A percentile compares a stretch with the other conserved stretches of the same genome.
Conservation (phyloP, 352 stramenopile genomes). For the Phytophthora hybrid region DNA sequence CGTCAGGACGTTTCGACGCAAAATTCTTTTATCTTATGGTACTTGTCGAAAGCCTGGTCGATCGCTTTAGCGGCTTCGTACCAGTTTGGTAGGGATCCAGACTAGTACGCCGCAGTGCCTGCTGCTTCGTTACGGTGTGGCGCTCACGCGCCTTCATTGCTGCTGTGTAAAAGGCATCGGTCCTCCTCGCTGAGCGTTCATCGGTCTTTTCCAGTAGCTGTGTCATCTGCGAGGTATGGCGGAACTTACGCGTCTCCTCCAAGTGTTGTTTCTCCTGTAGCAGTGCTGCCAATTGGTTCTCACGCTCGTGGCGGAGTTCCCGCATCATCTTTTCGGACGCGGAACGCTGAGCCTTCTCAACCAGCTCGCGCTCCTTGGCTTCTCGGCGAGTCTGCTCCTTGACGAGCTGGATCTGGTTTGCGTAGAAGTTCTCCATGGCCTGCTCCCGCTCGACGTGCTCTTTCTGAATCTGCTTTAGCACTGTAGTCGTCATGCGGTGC, state of each 20-base stretch:
- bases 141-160: constrained; percentile 69
- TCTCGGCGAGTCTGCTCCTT: constrained; percentile 71
- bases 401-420: constrained; percentile 73
- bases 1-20: constrained; percentile 16
- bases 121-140: constrained; percentile 23
- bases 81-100: constrained; percentile 21
- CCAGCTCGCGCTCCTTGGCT: constrained; percentile 61
- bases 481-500: constrained; percentile 51
- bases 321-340: constrained; percentile 75
- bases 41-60: constrained; percentile 31
- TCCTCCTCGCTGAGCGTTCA: constrained; percentile 39
- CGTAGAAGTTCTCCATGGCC: constrained; percentile 76
- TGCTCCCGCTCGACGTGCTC: constrained; percentile 67
- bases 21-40: constrained; percentile 27
- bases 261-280: constrained; percentile 71
- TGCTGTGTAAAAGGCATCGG: constrained; percentile 73
- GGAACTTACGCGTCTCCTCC: constrained; percentile 66
- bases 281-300: constrained; percentile 60
- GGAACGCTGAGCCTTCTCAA: constrained; percentile 74
- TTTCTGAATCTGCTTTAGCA: constrained; percentile 69
- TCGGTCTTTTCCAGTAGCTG: constrained; percentile 52
- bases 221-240: constrained; percentile 50
- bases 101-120: constrained; percentile 17
- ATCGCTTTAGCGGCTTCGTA: constrained; percentile 8
- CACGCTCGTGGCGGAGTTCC: constrained; percentile 67